Evolutionary conservation across 805 yeast species (phyloP).

Genomic region (Lachancea sp.): DNA sequence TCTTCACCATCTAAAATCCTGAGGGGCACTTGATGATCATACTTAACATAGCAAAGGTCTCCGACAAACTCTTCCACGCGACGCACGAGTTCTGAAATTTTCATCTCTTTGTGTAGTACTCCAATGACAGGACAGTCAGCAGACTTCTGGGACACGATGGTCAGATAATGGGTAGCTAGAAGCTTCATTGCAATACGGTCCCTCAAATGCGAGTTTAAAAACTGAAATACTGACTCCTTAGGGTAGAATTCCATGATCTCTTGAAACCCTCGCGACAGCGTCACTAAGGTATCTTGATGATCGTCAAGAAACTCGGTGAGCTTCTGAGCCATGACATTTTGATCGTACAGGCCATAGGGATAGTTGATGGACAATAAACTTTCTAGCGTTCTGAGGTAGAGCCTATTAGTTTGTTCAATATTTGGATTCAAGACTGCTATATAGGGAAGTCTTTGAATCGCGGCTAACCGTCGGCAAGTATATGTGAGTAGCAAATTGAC

Average conservation of each 20-base stretch:
- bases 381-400: constrained; percentile 65
- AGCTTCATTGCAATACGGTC: constrained; percentile 85
- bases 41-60: constrained; percentile 76
- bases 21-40: constrained; percentile 65
- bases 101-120: constrained; percentile 58
- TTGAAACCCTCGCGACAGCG: constrained; percentile 73
- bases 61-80: constrained; percentile 69
- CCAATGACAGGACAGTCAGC: constrained; percentile 47
- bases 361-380: constrained; percentile 39
- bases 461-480: constrained; percentile 65
- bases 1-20: constrained; percentile 51
- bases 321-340: constrained; percentile 45
- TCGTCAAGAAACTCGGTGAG: constrained; percentile 57
- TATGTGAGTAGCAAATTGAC: constrained; percentile 49
- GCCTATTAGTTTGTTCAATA: constrained; percentile 66
- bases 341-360: constrained; percentile 47
- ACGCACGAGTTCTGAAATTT: constrained; percentile 55
- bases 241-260: constrained; percentile 50
- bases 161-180: constrained; percentile 78
- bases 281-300: constrained; percentile 80
- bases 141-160: constrained; percentile 41
- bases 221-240: constrained; percentile 46
- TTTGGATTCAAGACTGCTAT: constrained; percentile 82
- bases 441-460: constrained; percentile 72
- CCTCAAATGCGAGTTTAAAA: constrained; percentile 68